phyloP scores from a whole-genome alignment of 1,284 basidiomycete species.

The Rhodotorula sp. region DNA sequence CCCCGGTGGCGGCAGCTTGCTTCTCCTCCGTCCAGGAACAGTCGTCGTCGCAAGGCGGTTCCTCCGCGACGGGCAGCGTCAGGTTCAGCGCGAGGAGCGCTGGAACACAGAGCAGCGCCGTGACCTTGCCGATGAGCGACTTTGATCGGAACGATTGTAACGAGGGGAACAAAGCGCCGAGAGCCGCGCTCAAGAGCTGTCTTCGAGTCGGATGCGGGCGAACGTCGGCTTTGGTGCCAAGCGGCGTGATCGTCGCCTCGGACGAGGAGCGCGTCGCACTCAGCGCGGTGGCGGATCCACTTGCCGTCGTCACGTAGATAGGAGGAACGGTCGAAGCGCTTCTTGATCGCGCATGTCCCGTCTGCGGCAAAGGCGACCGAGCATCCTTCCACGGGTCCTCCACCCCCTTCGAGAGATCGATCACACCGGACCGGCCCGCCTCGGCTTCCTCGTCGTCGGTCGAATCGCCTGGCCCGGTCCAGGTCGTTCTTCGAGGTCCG shows the following conservation, averaged over 20 bases:
- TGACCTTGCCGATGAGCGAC: slow-evolving; percentile 67
- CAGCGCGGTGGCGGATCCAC: slow-evolving; percentile 14
- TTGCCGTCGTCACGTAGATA: slow-evolving; percentile 37
- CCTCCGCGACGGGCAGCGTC: slow-evolving; percentile 82
- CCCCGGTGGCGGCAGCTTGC: slow-evolving; percentile 13
- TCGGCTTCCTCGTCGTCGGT: slow-evolving; percentile 20
- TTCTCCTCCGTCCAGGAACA: slow-evolving; percentile 33
- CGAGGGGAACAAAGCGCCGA: slow-evolving; percentile 79
- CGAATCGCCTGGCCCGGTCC: background rate
- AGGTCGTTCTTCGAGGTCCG: slow-evolving; percentile 4
- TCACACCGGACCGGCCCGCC: slow-evolving; percentile 1
- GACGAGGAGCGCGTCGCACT: background rate
- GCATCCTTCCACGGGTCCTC: slow-evolving; percentile 43
- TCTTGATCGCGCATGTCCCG: background rate
- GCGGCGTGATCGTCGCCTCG: background rate
- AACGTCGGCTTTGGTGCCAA: background rate
- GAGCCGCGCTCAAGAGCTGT: slow-evolving; percentile 53
- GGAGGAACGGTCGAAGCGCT: slow-evolving; percentile 33
- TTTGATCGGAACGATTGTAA: slow-evolving; percentile 73
- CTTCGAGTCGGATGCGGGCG: slow-evolving; percentile 41
- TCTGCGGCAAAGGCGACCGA: background rate
- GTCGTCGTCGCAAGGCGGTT: slow-evolving; percentile 38
- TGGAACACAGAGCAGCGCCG: slow-evolving; percentile 78
- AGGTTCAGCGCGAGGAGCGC: slow-evolving; percentile 81
- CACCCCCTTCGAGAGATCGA: slow-evolving; percentile 27